Evolutionary conservation across 2,329 filamentous ascomycete species (phyloP).

Genomic region (Pseudocercospora crystallina): DNA sequence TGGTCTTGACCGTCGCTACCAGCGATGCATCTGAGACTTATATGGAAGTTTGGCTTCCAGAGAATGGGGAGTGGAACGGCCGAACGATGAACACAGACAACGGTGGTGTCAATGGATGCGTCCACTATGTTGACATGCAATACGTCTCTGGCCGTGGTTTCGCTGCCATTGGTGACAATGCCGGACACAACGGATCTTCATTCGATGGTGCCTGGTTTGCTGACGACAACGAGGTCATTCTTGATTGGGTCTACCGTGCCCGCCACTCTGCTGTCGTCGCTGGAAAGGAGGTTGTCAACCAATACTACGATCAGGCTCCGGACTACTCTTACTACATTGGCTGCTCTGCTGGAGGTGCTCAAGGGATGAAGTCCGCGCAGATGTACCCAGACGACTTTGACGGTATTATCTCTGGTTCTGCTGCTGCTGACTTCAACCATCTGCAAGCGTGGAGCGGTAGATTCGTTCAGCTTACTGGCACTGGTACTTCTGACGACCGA

Average conservation of each 20-base stretch:
- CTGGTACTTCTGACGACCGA: constrained; percentile 38
- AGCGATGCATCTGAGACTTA: constrained; percentile 41
- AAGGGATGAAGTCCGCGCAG: constrained; percentile 48
- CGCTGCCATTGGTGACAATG: constrained; percentile 36
- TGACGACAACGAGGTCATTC: constrained; percentile 32
- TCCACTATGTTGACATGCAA: constrained; percentile 34
- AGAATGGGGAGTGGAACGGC: constrained; percentile 35
- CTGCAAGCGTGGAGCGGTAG: constrained; percentile 46
- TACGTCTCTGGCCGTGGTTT: constrained; percentile 35
- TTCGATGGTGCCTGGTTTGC: constrained; percentile 33
- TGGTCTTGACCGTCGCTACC: constrained; percentile 42
- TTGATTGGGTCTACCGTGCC: constrained; percentile 36
- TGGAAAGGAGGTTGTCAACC: constrained; percentile 35
- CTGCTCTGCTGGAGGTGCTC: constrained; percentile 51
- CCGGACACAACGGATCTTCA: constrained; percentile 34
- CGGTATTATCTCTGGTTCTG: constrained; percentile 48
- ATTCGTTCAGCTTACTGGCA: constrained; percentile 45
- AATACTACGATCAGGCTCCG: constrained; percentile 41
- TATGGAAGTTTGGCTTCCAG: constrained; percentile 49
- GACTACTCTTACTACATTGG: constrained; percentile 50
- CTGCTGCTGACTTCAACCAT: constrained; percentile 46
- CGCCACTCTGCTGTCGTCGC: constrained; percentile 34
- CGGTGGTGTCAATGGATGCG: constrained; percentile 36
- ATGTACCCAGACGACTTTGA: constrained; percentile 49
- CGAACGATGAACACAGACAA: constrained; percentile 38